Evolutionary conservation across 148 eudicot species (phyloP), one percentile per base, ranked within the genome.

Genomic region (Rhododendron williamsianum): DNA sequence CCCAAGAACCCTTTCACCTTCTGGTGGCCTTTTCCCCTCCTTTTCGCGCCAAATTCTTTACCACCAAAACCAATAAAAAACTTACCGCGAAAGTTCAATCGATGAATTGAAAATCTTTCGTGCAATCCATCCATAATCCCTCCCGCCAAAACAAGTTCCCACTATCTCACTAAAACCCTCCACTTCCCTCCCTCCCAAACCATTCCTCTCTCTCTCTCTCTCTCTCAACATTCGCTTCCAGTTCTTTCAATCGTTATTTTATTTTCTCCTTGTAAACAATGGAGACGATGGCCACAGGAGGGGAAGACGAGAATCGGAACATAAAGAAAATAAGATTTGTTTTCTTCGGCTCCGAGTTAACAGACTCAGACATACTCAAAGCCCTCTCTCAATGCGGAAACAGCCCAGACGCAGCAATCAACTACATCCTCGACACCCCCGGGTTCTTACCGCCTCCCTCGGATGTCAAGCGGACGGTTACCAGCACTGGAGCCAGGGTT

Each of bases 401-500:
- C 83, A 72, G 80, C 72, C 48, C 82, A 33, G 84, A 82, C n/a
- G 89, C 71, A 25, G 87, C 91, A 30, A 58, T 85, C 78, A 77
- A 76, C 18, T 73, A 79, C 85, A 84, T 91, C 45, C 60, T 84
- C 46, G 83, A 86, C 74, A 84, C 88, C 2, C 48, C 88, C 6
- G 49, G 67, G 11, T 18, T 80, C 30, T 48, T 80, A 63, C 12
- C 84, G 27, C 73, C 82, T 2, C 83, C 87, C 6, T 41, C 49
- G 9, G 46, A 86, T 2, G 89, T 85, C 67, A 86, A 84, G 16
- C 84, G 91, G 82, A 89, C 88, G 67, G 49, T 87, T 25, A 91
- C 91, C 15, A 86, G 90, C 81, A 89, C 89, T 21, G 92, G 94
- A 21, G 89, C 87, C 35, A 86, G 94, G 41, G 84, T 92, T 33